These are phyloP conservation scores for Fusarium camptoceras DNA, from an alignment of 2,329 filamentous ascomycete genomes.

Conservation along the genomic window DNA sequence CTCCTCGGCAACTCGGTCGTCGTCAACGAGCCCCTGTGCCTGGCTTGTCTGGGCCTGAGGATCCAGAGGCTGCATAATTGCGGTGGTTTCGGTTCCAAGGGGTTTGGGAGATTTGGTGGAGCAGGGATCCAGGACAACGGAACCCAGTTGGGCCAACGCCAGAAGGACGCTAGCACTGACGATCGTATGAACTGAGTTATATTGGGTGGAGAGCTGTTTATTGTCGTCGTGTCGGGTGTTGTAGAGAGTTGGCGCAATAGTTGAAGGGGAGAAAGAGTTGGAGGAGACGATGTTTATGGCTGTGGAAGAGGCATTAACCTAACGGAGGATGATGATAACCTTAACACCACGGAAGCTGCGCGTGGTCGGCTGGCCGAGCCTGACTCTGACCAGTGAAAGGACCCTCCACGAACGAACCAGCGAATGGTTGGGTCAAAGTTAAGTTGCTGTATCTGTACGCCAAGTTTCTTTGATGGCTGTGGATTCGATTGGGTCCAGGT, in stretches of 20 bases:
- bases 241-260: neutral
- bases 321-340: neutral
- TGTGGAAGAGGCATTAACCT: conserved; percentile 17
- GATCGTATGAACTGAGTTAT: conserved; percentile 18
- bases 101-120: conserved; percentile 41
- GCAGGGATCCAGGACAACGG: conserved; percentile 40
- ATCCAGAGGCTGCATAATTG: conserved; percentile 46
- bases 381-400: neutral
- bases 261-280: neutral
- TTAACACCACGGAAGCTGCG: conserved; percentile 24
- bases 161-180: conserved; percentile 29
- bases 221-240: neutral
- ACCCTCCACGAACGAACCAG: conserved; percentile 17
- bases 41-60: conserved; percentile 23
- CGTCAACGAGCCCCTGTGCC: conserved; percentile 33
- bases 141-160: conserved; percentile 30
- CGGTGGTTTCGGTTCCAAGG: conserved; percentile 46
- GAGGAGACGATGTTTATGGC: conserved; percentile 12
- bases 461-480: conserved; percentile 18
- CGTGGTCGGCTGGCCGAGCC: conserved; percentile 42
- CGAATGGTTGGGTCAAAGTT: conserved; percentile 23
- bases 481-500: conserved; percentile 13
- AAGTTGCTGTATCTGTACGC: neutral
- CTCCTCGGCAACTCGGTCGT: conserved; percentile 27
- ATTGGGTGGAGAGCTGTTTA: conserved; percentile 5